Base-by-base conservation (phyloP, 352 stramenopile species). In the Phytophthora cryptogea region DNA sequence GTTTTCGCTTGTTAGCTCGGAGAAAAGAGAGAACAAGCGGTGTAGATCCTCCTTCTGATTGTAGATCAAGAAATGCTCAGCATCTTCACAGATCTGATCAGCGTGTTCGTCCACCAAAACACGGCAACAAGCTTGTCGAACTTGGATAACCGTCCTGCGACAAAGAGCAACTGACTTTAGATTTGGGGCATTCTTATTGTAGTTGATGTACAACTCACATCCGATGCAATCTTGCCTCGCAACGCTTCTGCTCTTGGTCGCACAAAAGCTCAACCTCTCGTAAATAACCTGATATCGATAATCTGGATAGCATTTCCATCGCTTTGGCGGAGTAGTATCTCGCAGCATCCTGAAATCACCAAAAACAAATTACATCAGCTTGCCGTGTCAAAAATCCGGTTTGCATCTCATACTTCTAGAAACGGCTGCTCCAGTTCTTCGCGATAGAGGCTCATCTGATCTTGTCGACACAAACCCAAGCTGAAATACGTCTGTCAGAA, bases 11-110 rank as follows among this genome's bases (percentile, higher is more conserved):
- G 82, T 70, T 23, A 95, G 59, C 57, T 95, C 84, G 1, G 82
- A 95, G 59, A 95, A 94, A 7, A 95, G 65, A 14, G 78, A 83
- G 53, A 93, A 95, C 8, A 95, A 65, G 16, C 86, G 74, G 42
- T 80, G 84, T 3, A 95, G 65, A 66, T 95, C 82, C 43, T 90
- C 61, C 3, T 79, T 92, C 48, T 92, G 82, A 48, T 92, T 89
- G 56, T 88, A 82, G 8, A 78, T 79, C 51, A 95, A 61, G 41
- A 95, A 95, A 6, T 44, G 74, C 53, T 94, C 83, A 0, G 79
- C 80, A 37, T 92, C 78, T 45, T 90, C 80, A 63, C 86, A 95
- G 16, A 95, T 92, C 28, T 72, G 83, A 48, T 95, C 84, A 27
- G 79, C 78, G 52, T 95, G 84, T 26, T 89, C 72, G 66, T 92